Evolutionary conservation across 169 alveolate species (phyloP), one percentile per base, ranked within the genome.

Genomic region (Babesia bigemina): DNA sequence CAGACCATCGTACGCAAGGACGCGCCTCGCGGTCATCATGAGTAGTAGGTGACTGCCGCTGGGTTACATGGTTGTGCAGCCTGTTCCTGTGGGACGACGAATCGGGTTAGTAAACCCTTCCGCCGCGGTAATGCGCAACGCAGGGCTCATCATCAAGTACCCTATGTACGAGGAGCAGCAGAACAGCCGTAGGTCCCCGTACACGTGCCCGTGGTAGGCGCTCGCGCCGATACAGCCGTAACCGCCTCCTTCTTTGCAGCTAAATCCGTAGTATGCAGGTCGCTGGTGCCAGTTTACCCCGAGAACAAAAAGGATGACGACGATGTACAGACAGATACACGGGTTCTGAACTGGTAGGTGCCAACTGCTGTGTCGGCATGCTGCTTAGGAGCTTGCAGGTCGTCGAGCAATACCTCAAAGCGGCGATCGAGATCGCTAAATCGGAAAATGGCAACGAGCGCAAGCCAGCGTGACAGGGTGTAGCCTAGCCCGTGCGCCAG

Each of bases 41-140:
- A 67, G 19, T 67, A 67, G 76, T 67, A 52, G 26, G 76, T 36
- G 8, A 28, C 19, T 8, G 19, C 1, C 14, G 26, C 45, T 13
- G 21, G 0, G 17, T 50, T 22, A 49, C 21, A 33, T 53, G 14
- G 10, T 2, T 28, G 36, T 39, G 33, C 74, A 78, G 86, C 26
- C 45, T 78, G 22, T 78, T 66, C 66, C 75, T 78, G 19, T 78
- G 86, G 86, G 86, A 78, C 39, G 86, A 78, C 56, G 86, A 78
- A 48, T 57, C 86, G 45, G 86, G 86, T 78, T 36, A 10, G 39
- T 12, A 7, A 0, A 29, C 19, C 6, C 8, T 1, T 39, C 26
- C 6, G 50, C 14, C 14, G 42, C 11, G 12, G 2, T 13, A 19
- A 12, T 16, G 14, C 29, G 17, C 17, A 2, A 19, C 36, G 7